Conservation (phyloP, 2,329 filamentous ascomycete genomes). For the Tolypocladium capitatum region DNA sequence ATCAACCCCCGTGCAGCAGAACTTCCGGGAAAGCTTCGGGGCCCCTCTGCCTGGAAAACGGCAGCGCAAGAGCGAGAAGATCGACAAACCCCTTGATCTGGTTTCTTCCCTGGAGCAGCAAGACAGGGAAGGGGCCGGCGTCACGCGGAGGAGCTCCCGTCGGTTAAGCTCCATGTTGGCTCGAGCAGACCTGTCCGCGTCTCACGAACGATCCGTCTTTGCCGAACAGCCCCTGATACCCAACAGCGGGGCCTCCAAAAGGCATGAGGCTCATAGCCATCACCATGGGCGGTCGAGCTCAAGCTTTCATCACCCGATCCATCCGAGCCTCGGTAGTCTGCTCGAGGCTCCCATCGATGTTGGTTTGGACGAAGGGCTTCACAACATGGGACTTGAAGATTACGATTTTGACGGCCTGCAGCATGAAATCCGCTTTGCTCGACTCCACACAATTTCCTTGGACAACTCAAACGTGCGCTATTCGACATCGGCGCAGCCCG, state of each 20-base stretch:
- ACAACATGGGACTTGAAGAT: slow-evolving; percentile 60
- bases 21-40: slow-evolving; percentile 66
- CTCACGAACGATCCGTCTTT: slow-evolving; percentile 70
- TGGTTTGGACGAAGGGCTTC: slow-evolving; percentile 57
- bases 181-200: slow-evolving; percentile 73
- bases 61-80: slow-evolving; percentile 35
- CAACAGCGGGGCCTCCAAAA: slow-evolving; percentile 35
- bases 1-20: slow-evolving; percentile 61
- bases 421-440: slow-evolving; percentile 59
- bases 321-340: slow-evolving; percentile 44
- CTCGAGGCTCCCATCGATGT: slow-evolving; percentile 57
- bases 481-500: slow-evolving; percentile 39
- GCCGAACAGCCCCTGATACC: slow-evolving; percentile 44
- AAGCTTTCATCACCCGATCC: slow-evolving; percentile 32
- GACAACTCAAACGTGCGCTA: slow-evolving; percentile 49
- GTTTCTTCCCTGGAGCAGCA: slow-evolving; percentile 57
- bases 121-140: slow-evolving; percentile 42
- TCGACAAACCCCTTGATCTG: slow-evolving; percentile 44
- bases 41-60: slow-evolving; percentile 40
- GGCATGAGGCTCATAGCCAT: slow-evolving; percentile 56
- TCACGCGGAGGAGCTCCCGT: slow-evolving; percentile 49
- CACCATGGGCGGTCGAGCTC: slow-evolving; percentile 25
- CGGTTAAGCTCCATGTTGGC: slow-evolving; percentile 86
- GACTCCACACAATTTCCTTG: slow-evolving; percentile 54
- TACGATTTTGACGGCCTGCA: slow-evolving; percentile 58